Conservation (phyloP, 768 basidiomycete species). For the Lentinula aciculospora region DNA sequence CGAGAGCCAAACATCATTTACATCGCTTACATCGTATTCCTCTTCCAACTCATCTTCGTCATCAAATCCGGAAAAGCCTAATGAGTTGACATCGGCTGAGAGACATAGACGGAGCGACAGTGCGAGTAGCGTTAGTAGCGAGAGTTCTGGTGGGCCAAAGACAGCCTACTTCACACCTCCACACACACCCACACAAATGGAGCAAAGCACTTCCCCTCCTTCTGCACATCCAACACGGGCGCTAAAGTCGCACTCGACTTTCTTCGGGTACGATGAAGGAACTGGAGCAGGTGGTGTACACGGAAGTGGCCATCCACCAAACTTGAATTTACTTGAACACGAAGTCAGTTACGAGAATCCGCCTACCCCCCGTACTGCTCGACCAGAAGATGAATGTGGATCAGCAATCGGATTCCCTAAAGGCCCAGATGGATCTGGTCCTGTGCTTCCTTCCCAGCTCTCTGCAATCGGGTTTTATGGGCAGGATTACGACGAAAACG, state of each 20-base stretch:
- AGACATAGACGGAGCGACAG: constrained; percentile 3
- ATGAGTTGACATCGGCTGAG: neutral
- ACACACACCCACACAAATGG: constrained; percentile 32
- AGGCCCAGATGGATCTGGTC: constrained; percentile 8
- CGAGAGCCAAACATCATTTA: constrained; percentile 23
- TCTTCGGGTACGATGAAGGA: constrained; percentile 1
- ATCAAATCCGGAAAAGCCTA: neutral
- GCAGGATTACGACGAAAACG: neutral
- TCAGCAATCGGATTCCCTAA: neutral
- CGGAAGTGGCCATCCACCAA: neutral
- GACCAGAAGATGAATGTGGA: constrained; percentile 35
- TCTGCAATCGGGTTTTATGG: constrained; percentile 1
- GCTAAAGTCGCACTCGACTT: constrained; percentile 25
- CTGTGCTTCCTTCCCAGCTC: neutral
- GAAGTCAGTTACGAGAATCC: constrained; percentile 19
- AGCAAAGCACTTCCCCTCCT: neutral
- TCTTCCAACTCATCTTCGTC: neutral
- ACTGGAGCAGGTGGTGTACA: neutral
- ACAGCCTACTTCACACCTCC: constrained; percentile 51
- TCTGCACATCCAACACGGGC: constrained; percentile 21
- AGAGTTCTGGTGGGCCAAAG: constrained; percentile 8
- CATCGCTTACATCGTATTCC: constrained; percentile 11
- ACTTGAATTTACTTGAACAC: neutral
- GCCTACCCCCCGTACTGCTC: constrained; percentile 59
- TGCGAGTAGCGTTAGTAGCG: neutral